Conservation (phyloP, 2,329 filamentous ascomycete genomes). For the Colletotrichum sp. region DNA sequence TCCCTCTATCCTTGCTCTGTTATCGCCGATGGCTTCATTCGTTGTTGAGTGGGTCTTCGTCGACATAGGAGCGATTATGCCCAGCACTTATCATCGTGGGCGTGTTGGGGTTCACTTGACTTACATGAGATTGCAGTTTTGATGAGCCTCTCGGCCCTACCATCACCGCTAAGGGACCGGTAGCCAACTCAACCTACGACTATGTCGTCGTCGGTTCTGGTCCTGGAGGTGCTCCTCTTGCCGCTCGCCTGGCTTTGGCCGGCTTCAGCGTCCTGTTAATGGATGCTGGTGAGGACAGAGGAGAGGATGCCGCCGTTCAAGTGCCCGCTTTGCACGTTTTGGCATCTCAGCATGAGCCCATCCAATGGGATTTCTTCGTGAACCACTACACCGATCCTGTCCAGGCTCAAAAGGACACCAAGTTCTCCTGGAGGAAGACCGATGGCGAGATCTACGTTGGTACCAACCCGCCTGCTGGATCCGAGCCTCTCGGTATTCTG, state of each 20-base stretch:
- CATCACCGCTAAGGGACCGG: not conserved
- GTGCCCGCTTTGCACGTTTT: slow-evolving; percentile 24
- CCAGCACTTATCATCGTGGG: not conserved
- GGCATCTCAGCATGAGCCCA: slow-evolving; percentile 1
- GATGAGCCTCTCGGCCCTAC: not conserved
- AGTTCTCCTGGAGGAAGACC: slow-evolving; percentile 43
- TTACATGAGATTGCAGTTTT: not conserved
- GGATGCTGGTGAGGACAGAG: slow-evolving; percentile 65
- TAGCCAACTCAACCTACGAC: slow-evolving; percentile 45
- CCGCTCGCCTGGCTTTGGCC: slow-evolving; percentile 61
- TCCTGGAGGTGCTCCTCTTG: slow-evolving; percentile 62
- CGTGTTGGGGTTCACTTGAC: not conserved
- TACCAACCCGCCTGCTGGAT: slow-evolving; percentile 38
- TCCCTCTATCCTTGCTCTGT: not conserved
- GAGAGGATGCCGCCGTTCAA: slow-evolving; percentile 26
- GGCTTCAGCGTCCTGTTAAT: slow-evolving; percentile 65
- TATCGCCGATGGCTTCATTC: not conserved
- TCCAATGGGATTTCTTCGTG: slow-evolving; percentile 64
- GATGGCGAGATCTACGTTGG: slow-evolving; percentile 35
- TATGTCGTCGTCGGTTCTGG: slow-evolving; percentile 69
- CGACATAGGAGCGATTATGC: not conserved
- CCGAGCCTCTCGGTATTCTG: slow-evolving; percentile 44
- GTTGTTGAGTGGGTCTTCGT: not conserved
- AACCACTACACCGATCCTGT: slow-evolving; percentile 60
- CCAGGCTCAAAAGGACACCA: slow-evolving; percentile 50